phyloP scores from a whole-genome alignment of 2,329 filamentous ascomycete species.

The Trichoderma endophyticum region DNA sequence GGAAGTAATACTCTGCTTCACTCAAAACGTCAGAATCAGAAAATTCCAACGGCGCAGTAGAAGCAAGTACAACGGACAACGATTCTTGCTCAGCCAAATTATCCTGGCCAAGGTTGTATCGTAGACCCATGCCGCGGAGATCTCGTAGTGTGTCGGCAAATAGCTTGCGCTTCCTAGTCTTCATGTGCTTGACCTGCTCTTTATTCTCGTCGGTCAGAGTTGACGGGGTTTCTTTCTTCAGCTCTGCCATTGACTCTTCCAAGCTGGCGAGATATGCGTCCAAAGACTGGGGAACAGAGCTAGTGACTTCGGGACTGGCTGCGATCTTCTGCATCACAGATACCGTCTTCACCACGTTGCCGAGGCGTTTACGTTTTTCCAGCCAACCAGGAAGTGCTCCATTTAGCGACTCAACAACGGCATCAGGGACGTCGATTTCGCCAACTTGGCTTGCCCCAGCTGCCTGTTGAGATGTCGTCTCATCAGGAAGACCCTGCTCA shows the following conservation, averaged over 20 bases:
- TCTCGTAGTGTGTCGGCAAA: constrained; percentile 85
- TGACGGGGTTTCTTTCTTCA: constrained; percentile 79
- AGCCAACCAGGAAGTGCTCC: constrained; percentile 37
- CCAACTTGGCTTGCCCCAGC: background rate
- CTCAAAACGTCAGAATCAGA: constrained; percentile 24
- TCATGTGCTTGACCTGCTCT: constrained; percentile 78
- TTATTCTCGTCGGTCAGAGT: constrained; percentile 86
- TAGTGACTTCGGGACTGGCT: constrained; percentile 46
- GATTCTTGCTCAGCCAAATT: constrained; percentile 71
- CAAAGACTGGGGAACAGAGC: constrained; percentile 59
- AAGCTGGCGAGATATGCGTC: constrained; percentile 68
- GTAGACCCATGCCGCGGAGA: constrained; percentile 84
- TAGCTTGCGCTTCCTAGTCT: constrained; percentile 82
- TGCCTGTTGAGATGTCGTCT: constrained; percentile 27
- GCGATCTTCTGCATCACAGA: constrained; percentile 70
- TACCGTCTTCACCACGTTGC: constrained; percentile 66
- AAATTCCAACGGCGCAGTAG: constrained; percentile 42
- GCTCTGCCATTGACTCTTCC: constrained; percentile 63
- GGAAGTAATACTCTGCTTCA: constrained; percentile 68
- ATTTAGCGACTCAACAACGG: constrained; percentile 25
- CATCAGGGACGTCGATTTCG: constrained; percentile 16
- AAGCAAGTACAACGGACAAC: constrained; percentile 65
- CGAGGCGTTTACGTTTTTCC: constrained; percentile 60
- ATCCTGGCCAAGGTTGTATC: constrained; percentile 73
- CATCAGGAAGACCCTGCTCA: constrained; percentile 57